Base-by-base conservation (phyloP, 768 basidiomycete species). In the Amanita rimosa region DNA sequence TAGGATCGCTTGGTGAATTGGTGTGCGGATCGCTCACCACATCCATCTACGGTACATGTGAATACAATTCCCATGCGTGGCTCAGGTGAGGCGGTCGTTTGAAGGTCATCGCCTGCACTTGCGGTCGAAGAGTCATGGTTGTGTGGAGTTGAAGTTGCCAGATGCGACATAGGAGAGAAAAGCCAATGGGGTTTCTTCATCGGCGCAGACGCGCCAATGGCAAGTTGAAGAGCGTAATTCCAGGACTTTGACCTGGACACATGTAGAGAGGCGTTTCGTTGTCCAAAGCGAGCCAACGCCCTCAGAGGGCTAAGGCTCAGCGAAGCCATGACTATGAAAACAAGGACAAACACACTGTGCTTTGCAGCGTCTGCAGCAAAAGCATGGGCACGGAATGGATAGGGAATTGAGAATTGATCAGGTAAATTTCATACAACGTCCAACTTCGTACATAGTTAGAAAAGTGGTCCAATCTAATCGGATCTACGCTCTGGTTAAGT, bases 1-100 rank as follows among this genome's bases (percentile, higher is more conserved):
- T 99, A 99, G 16, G 89, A 78, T 39, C 80, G 75, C 60, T 80
- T 84, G 5, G 88, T 76, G 62, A 98, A 97, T 52, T 86, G 75
- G 57, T 97, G 94, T 4, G 88, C 82, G 7, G 90, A 94, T 2
- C 95, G 82, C 51, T 69, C 63, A 8, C 72, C 72, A 57, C 94
- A 97, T 1, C 70, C 71, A 4, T 70, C 57, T 4, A 79, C 92
- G 1, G 88, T 88, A 63, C 92, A 95, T 3, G 92, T 95, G 58
- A 94, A 91, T 0, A 85, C 85, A 34, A 95, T 69, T 3, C 79
- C 79, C 39, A 46, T 56, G 44, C 21, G 48, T 40, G 21, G 39
- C 38, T 33, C 47, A n/a, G 14, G 9, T 3, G 46, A 26, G 6
- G 14, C 3, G 16, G 14, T 16, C 7, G 33, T 33, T 45, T 16